phyloP scores from a whole-genome alignment of 2,329 filamentous ascomycete genomes.

The Aspergillus aculeatus region DNA sequence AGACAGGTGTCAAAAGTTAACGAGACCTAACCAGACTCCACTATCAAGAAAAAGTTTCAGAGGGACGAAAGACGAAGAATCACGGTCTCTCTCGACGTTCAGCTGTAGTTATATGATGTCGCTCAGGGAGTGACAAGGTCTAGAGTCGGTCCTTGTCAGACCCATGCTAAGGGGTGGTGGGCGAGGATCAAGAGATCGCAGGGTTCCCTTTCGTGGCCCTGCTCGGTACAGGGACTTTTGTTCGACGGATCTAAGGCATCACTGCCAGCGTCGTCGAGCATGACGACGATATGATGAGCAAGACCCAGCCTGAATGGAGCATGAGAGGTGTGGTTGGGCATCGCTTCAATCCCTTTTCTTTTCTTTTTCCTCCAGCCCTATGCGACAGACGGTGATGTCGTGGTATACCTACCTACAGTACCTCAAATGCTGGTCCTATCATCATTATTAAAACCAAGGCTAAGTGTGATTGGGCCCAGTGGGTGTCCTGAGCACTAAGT shows the following conservation, averaged over 20 bases:
- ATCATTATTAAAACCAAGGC: constrained; percentile 2
- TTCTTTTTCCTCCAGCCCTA: constrained; percentile 1
- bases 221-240: neutral
- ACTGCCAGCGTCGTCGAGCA: neutral
- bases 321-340: constrained; percentile 1
- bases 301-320: neutral
- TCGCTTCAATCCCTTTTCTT: neutral
- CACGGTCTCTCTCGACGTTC: neutral
- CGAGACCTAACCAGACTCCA: constrained; percentile 19
- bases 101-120: neutral
- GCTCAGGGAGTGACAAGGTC: neutral
- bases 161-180: neutral
- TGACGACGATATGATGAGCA: constrained; percentile 7
- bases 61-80: constrained; percentile 12
- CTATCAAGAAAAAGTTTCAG: constrained; percentile 19
- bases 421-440: neutral
- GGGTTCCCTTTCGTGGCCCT: neutral
- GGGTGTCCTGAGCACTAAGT: neutral
- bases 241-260: neutral
- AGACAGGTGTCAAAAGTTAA: constrained; percentile 24
- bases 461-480: neutral
- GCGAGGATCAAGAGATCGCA: neutral
- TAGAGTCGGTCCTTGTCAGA: neutral
- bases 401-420: neutral
- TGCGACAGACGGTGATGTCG: neutral